Base-by-base conservation (phyloP, 352 stramenopile species). In the Phytophthora ramorum region DNA sequence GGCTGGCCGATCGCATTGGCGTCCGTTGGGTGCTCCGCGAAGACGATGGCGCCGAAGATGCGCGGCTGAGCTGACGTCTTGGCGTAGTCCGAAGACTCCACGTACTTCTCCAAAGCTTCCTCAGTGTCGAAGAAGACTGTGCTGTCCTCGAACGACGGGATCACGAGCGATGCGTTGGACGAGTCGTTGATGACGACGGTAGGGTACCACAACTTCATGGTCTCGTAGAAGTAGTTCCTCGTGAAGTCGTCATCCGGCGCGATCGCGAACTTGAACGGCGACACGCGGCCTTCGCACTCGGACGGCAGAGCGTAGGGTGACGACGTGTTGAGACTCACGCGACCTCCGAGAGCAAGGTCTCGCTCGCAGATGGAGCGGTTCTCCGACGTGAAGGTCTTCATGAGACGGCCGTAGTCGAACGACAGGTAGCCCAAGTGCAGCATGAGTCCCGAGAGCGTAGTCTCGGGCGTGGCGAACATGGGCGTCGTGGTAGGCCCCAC, bases 391-490 rank as follows among this genome's bases (percentile, higher is more conserved):
- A 76, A 75, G n/a, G 70, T 74, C 24, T 79, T 64, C 51, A 79
- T 69, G 54, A 74, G 52, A 13, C 60, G 60, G 0, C 54, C 66
- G 43, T 63, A 69, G 43, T 74, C 66, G 35, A 70, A 63, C 1
- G 76, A 71, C 28, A 58, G 70, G 24, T 71, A 71, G 10, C 66
- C 62, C 26, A 84, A 71, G 53, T 91, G 50, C 40, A 93, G 69
- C 50, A 91, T 52, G 13, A 91, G 66, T 0, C 82, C 81, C 4
- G 82, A 76, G 34, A 93, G 71, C 5, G 77, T 88, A 6, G 83
- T 85, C 72, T 93, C 85, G 2, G 73, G 81, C 2, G 83, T 70
- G 14, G 70, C 74, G 49, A 84, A 82, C 53, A 71, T 52, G 8
- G 77, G 59, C 16, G 77, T 75, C 3, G 72, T 65, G 14, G 17